Base-by-base conservation (phyloP, 345 rosid genomes). In the Gossypium rotundifolium region DNA sequence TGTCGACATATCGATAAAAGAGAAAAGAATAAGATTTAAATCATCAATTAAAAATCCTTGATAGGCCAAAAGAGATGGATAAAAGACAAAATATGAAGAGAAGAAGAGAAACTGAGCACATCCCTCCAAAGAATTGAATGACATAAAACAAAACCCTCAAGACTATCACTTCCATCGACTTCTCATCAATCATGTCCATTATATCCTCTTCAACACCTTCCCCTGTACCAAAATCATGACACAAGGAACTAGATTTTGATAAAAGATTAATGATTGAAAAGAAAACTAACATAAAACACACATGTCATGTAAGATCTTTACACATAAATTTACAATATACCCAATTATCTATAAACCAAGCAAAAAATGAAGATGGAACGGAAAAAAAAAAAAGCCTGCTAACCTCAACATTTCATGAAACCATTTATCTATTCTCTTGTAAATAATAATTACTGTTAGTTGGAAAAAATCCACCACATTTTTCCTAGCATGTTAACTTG, bases 111-210 rank as follows among this genome's bases (percentile, higher is more conserved):
- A 78, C 99, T 91, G 98, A 94, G 88, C 98, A 97, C 53, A 97
- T 92, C 73, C 98, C 98, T 79, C 97, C 97, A n/a, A n/a, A 71
- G 97, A 81, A 94, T 94, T 23, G 97, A 94, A 76, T 92, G 98
- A 54, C 98, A 94, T 17, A 94, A 82, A 81, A 92, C 98, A 84
- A 94, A 94, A 29, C 64, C 98, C 82, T 94, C 96, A 71, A 94
- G 98, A 51, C 98, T 94, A 78, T 94, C 98, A 77, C 98, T 94
- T 60, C 98, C 98, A 88, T 94, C 98, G 73, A 97, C 98, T 87
- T 94, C 97, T 77, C 97, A 77, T 92, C 97, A 59, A 94, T 94
- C 98, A 94, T 94, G 84, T 94, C 98, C 93, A 94, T 90, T 72
- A 92, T 90, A 71, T 92, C 98, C 86, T 94, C 98, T 84, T 94